A percentile compares a stretch with the other conserved stretches of the same genome.
These are phyloP conservation scores for Xerocomellus amylosporus DNA, from an alignment of 768 basidiomycete species.

Conservation along the genomic window DNA sequence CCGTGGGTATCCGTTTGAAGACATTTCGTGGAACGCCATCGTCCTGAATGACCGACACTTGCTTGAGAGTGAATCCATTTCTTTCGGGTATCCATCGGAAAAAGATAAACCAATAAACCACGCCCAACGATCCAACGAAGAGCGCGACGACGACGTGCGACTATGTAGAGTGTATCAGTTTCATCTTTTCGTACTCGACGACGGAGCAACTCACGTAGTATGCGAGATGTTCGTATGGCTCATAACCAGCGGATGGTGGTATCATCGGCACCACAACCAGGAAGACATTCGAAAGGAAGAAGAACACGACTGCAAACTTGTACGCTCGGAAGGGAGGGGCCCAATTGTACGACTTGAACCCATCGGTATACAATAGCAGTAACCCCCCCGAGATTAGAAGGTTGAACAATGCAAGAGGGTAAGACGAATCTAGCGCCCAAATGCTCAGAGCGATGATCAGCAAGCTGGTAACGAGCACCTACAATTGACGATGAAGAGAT, in stretches of 20 bases:
- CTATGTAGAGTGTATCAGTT: slow-evolving; percentile 35
- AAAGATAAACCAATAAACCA: slow-evolving; percentile 57
- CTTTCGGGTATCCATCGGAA: slow-evolving; percentile 47
- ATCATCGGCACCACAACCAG: slow-evolving; percentile 60
- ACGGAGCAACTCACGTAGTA: slow-evolving; percentile 55
- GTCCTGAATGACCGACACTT: slow-evolving; percentile 47
- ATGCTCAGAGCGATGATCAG: background rate
- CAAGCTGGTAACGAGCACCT: slow-evolving; percentile 21
- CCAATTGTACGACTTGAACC: slow-evolving; percentile 50
- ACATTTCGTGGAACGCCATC: slow-evolving; percentile 59
- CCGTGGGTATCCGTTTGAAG: slow-evolving; percentile 39
- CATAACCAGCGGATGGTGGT: slow-evolving; percentile 52
- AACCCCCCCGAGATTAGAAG: slow-evolving; percentile 58
- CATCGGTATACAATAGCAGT: slow-evolving; percentile 53
- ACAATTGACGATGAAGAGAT: slow-evolving; percentile 68
- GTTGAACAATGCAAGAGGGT: slow-evolving; percentile 58
- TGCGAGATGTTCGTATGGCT: slow-evolving; percentile 56
- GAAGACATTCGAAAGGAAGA: slow-evolving; percentile 65
- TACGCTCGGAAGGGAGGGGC: slow-evolving; percentile 62
- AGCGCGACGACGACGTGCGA: slow-evolving; percentile 50
- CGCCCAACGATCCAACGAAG: slow-evolving; percentile 46
- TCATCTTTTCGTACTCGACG: background rate
- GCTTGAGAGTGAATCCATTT: slow-evolving; percentile 48
- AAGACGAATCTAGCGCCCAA: slow-evolving; percentile 48
- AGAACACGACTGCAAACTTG: slow-evolving; percentile 46